Conservation (phyloP, 352 stramenopile genomes). For the Globisporangium paroecandrum region DNA sequence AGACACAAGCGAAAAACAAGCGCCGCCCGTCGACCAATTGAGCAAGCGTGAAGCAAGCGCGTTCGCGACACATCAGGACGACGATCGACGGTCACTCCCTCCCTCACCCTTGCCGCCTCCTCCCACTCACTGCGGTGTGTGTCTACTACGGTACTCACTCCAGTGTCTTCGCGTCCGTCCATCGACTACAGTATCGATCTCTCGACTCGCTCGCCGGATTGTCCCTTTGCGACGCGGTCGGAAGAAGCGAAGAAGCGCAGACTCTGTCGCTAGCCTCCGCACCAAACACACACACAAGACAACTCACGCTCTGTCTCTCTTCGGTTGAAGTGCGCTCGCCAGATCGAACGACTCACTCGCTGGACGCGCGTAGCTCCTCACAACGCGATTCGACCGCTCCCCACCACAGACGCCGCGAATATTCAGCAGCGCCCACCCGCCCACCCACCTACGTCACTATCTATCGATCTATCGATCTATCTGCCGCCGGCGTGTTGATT, state of each 20-base stretch:
- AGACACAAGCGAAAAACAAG: background rate
- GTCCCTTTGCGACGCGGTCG: background rate
- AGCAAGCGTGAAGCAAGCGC: slow-evolving; percentile 1
- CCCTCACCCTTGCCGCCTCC: too few relatives aligned
- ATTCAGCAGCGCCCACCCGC: background rate
- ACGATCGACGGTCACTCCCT: background rate
- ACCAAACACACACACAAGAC: background rate
- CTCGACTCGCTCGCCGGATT: background rate
- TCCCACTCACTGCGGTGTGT: too few relatives aligned
- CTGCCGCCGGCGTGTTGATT: background rate
- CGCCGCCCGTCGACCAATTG: background rate
- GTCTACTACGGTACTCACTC: too few relatives aligned
- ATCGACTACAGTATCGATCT: background rate
- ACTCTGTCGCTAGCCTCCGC: slow-evolving; percentile 5
- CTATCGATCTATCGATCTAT: too few relatives aligned
- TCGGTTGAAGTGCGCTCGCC: slow-evolving; percentile 7
- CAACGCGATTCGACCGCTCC: slow-evolving; percentile 6
- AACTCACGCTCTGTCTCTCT: slow-evolving; percentile 10
- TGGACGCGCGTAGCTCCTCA: slow-evolving; percentile 4
- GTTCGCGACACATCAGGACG: slow-evolving; percentile 3
- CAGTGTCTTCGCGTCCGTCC: background rate
- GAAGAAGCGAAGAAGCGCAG: slow-evolving; percentile 4
- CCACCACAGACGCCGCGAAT: background rate
- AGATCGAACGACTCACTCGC: background rate
- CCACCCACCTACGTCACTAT: too few relatives aligned